These are phyloP conservation scores for Neocucurbitaria cava DNA, from an alignment of 2,329 filamentous ascomycete genomes.

Conservation along the genomic window DNA sequence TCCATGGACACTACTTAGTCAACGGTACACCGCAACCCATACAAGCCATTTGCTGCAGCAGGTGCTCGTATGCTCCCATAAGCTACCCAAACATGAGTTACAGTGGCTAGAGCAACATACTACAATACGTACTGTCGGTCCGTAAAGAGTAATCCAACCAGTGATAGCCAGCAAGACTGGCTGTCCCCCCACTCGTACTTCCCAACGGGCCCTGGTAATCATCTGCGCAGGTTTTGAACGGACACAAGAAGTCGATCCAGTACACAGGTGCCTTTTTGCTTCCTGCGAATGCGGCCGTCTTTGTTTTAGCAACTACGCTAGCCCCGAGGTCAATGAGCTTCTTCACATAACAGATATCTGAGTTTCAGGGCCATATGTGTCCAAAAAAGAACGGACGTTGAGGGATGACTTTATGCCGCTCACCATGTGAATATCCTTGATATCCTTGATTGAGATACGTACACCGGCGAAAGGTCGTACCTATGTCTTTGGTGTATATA, in stretches of 20 bases:
- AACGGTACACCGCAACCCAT: too few species aligned
- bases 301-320: conserved; percentile 60
- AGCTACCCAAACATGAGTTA: background rate
- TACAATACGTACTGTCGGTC: background rate
- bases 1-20: too few species aligned
- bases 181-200: background rate
- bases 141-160: conserved; percentile 11
- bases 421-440: conserved; percentile 2
- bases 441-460: conserved; percentile 11
- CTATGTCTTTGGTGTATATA: background rate
- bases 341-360: conserved; percentile 2
- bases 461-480: background rate
- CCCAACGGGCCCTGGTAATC: conserved; percentile 14
- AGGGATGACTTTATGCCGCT: too few species aligned
- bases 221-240: conserved; percentile 31
- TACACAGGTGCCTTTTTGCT: conserved; percentile 2
- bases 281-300: conserved; percentile 30
- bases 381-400: too few species aligned
- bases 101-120: background rate
- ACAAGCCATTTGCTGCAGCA: background rate
- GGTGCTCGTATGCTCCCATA: background rate
- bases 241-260: conserved; percentile 26
- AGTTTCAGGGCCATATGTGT: too few species aligned
- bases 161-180: background rate
- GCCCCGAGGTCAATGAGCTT: conserved; percentile 6